These are phyloP conservation scores for Myriangium duriaei DNA, from an alignment of 2,329 filamentous ascomycete species.

Conservation along the genomic window DNA sequence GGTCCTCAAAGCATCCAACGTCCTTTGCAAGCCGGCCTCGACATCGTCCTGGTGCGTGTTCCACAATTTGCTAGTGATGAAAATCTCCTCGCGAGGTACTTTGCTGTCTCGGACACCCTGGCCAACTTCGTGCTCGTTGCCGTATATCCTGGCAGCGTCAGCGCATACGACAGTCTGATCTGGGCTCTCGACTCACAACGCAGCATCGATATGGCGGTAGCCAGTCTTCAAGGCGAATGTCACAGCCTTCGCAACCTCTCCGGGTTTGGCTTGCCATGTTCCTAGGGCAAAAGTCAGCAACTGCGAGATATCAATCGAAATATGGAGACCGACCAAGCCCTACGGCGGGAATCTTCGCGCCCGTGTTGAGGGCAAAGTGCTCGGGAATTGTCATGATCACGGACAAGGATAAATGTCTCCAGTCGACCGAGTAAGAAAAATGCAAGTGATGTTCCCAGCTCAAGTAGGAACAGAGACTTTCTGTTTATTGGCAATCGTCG, in stretches of 20 bases:
- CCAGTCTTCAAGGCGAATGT: constrained; percentile 24
- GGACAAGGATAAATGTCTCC: too few species aligned
- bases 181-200: too few species aligned
- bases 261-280: constrained; percentile 25
- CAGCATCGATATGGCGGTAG: constrained; percentile 29
- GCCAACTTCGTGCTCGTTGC: constrained; percentile 20
- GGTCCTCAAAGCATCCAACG: constrained; percentile 30
- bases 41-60: constrained; percentile 44
- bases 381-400: too few species aligned
- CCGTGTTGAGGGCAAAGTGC: constrained; percentile 29
- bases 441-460: too few species aligned
- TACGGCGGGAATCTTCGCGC: constrained; percentile 26
- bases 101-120: constrained; percentile 17
- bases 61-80: constrained; percentile 48
- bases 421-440: too few species aligned
- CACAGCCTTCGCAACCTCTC: constrained; percentile 23
- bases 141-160: constrained; percentile 25
- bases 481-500: too few species aligned
- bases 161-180: too few species aligned
- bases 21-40: constrained; percentile 31
- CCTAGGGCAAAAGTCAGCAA: too few species aligned
- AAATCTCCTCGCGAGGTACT: constrained; percentile 19
- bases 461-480: too few species aligned
- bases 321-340: too few species aligned
- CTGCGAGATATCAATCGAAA: too few species aligned